phyloP scores from a whole-genome alignment of 2,329 filamentous ascomycete genomes.

The Hypocrella siamensis region DNA sequence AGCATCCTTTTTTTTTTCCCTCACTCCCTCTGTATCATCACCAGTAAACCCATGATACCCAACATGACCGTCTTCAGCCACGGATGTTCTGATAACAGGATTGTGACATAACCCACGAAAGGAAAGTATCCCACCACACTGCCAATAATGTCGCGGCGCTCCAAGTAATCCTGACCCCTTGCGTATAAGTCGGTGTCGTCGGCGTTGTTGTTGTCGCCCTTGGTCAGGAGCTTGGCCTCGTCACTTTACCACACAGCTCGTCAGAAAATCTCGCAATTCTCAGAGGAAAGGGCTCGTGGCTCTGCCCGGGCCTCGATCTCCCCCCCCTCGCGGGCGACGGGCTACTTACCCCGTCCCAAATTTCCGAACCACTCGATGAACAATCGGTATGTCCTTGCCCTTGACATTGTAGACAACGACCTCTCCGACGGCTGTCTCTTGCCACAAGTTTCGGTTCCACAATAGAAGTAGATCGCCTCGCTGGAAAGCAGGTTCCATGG shows the following conservation, averaged over 20 bases:
- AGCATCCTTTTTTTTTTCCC: no score
- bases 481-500: conserved; percentile 73
- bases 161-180: conserved; percentile 69
- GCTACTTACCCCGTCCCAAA: conserved; percentile 44
- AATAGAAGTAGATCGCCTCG: conserved; percentile 61
- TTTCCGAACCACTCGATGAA: conserved; percentile 76
- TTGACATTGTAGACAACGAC: conserved; percentile 63
- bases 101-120: conserved; percentile 93
- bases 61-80: conserved; percentile 95
- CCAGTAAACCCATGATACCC: conserved; percentile 86
- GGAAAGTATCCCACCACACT: conserved; percentile 86
- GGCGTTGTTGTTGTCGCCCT: conserved; percentile 90
- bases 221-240: conserved; percentile 67
- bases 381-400: conserved; percentile 94
- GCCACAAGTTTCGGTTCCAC: conserved; percentile 54
- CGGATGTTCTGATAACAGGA: conserved; percentile 84
- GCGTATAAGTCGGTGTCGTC: conserved; percentile 88
- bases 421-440: conserved; percentile 39
- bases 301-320: no score
- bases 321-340: no score
- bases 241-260: no score
- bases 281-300: no score
- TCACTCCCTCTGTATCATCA: conserved; percentile 79
- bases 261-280: no score
- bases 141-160: conserved; percentile 80